phyloP scores from a whole-genome alignment of 176 grass and related monocot genomes.

The Puya raimondii region DNA sequence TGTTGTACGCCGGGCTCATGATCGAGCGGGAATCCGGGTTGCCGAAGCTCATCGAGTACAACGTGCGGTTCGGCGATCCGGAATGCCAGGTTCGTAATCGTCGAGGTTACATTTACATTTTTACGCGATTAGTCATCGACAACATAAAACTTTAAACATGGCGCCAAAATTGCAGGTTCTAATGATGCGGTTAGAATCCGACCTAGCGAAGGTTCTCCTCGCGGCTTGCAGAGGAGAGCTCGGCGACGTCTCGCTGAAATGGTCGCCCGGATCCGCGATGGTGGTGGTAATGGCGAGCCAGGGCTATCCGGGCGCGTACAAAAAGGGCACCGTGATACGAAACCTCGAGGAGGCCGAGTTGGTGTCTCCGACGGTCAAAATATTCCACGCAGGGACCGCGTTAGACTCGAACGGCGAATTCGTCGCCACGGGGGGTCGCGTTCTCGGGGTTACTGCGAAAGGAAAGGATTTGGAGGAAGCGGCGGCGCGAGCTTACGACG shows the following conservation, averaged over 20 bases:
- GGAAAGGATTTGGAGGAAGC: conserved; percentile 72
- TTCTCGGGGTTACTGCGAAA: conserved; percentile 62
- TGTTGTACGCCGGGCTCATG: conserved; percentile 86
- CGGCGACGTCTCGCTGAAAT: conserved; percentile 41
- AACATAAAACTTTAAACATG: not conserved
- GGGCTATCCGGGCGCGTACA: conserved; percentile 72
- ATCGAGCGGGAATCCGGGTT: conserved; percentile 75
- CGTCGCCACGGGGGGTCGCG: conserved; percentile 42
- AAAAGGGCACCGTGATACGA: conserved; percentile 62
- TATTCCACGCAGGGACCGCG: conserved; percentile 74
- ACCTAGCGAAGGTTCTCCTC: conserved; percentile 59
- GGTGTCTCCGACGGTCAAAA: conserved; percentile 58
- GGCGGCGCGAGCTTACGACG: conserved; percentile 46
- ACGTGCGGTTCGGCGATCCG: conserved; percentile 83
- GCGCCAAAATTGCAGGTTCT: conserved; percentile 34
- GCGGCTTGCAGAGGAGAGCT: conserved; percentile 63
- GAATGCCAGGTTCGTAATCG: conserved; percentile 79
- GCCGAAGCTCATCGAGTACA: conserved; percentile 92
- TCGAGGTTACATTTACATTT: not conserved
- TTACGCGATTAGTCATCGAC: not conserved
- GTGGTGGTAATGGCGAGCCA: conserved; percentile 79
- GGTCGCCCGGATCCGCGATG: conserved; percentile 59
- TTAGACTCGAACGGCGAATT: conserved; percentile 55
- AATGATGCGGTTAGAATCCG: conserved; percentile 77
- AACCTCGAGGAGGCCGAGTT: conserved; percentile 64